Evolutionary conservation across 2,329 filamentous ascomycete species (phyloP).

Genomic region (Aspergillus fischeri): DNA sequence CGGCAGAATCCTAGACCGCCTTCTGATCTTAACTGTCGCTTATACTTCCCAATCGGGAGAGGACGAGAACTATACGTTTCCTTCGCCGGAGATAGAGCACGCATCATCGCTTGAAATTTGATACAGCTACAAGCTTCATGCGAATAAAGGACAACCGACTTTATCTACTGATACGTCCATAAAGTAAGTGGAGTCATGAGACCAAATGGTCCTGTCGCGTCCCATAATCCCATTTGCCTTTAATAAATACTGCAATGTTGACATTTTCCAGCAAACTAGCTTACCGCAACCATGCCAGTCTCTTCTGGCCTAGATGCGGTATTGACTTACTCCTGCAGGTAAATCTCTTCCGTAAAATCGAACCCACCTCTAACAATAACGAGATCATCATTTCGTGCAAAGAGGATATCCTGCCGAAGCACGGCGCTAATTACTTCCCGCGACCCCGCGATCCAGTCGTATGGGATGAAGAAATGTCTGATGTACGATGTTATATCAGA

Average conservation of each 20-base stretch:
- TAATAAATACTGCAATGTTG: not conserved
- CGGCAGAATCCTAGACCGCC: conserved; percentile 19
- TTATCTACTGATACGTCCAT: not conserved
- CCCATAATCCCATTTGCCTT: not conserved
- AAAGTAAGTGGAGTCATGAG: not conserved
- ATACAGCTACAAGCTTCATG: not conserved
- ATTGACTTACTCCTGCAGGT: too few species aligned
- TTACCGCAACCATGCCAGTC: not conserved
- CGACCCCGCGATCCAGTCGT: too few species aligned
- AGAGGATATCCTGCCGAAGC: not conserved
- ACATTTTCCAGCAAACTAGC: not conserved
- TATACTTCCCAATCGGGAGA: not conserved
- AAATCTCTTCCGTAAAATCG: too few species aligned
- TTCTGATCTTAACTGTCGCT: not conserved
- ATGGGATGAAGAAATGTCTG: too few species aligned
- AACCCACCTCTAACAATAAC: not conserved
- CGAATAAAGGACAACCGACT: not conserved
- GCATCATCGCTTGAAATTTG: not conserved
- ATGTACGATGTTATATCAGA: too few species aligned
- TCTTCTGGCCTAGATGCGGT: too few species aligned
- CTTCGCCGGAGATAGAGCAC: not conserved
- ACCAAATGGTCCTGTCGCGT: not conserved
- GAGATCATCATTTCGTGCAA: not conserved
- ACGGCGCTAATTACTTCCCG: not conserved
- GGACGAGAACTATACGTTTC: not conserved